These are phyloP conservation scores for Rubia tinctorum DNA, from an alignment of 305 asterid genomes.

Conservation along the genomic window DNA sequence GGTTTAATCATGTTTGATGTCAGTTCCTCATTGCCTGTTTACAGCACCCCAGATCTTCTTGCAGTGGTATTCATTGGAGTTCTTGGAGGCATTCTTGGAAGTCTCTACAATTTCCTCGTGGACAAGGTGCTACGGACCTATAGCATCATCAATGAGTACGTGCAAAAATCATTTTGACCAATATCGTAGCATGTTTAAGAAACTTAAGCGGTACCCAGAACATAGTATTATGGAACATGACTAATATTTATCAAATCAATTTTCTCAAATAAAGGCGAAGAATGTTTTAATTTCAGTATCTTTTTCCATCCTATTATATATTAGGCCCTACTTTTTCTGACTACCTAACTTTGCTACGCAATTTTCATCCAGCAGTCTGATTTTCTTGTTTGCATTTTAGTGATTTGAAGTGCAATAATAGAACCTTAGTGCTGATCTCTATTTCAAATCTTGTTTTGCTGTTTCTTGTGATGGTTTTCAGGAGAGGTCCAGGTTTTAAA, in stretches of 20 bases:
- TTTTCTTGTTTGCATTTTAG: background rate
- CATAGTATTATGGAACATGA: background rate
- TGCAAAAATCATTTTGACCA: conserved; percentile 15
- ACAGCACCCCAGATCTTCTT: conserved; percentile 62
- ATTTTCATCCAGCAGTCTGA: background rate
- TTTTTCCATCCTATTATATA: background rate
- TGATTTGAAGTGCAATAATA: background rate
- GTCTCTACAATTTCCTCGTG: conserved; percentile 75
- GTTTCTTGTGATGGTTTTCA: conserved; percentile 35
- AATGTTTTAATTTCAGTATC: background rate
- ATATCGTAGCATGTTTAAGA: background rate
- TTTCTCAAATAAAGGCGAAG: background rate
- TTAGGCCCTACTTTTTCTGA: too few relatives aligned
- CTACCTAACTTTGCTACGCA: background rate
- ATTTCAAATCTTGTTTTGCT: conserved; percentile 11
- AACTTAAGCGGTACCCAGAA: background rate
- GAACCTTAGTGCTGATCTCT: conserved; percentile 1
- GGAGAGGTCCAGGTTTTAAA: conserved; percentile 78
- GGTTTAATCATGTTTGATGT: conserved; percentile 85
- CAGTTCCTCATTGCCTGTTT: conserved; percentile 47
- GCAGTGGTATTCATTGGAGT: conserved; percentile 78
- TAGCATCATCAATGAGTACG: conserved; percentile 81
- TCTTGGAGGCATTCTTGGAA: conserved; percentile 86
- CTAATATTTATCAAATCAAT: background rate
- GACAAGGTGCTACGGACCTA: conserved; percentile 79